These are phyloP conservation scores for Podaxis mareebaensis DNA, from an alignment of 768 basidiomycete genomes.

Conservation along the genomic window DNA sequence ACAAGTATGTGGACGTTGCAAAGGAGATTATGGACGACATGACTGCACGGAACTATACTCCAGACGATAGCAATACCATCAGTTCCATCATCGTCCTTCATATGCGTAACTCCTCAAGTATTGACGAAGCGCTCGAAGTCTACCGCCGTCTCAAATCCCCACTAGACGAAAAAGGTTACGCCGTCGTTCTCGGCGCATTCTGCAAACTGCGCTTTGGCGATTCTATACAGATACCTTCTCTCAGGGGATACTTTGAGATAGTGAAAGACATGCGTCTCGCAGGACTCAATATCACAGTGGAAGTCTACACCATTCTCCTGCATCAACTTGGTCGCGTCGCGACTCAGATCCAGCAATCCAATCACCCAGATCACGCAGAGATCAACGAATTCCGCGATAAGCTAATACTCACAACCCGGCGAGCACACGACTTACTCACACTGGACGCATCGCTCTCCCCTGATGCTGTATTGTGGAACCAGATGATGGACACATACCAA, in stretches of 20 bases:
- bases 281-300: slow-evolving; percentile 54
- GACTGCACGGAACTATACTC: slow-evolving; percentile 47
- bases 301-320: slow-evolving; percentile 71
- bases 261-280: slow-evolving; percentile 77
- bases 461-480: slow-evolving; percentile 71
- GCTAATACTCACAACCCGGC: slow-evolving; percentile 53
- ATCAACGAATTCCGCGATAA: slow-evolving; percentile 25
- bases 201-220: slow-evolving; percentile 55
- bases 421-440: slow-evolving; percentile 75
- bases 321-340: slow-evolving; percentile 52
- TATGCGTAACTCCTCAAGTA: slow-evolving; percentile 60
- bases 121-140: slow-evolving; percentile 60
- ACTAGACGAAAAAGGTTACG: slow-evolving; percentile 62
- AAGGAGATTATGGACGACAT: slow-evolving; percentile 66
- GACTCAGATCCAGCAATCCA: slow-evolving; percentile 26
- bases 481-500: slow-evolving; percentile 88
- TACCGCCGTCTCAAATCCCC: slow-evolving; percentile 49
- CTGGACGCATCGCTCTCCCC: slow-evolving; percentile 77
- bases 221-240: slow-evolving; percentile 39
- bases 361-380: not conserved
- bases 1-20: slow-evolving; percentile 49
- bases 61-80: slow-evolving; percentile 43
- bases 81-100: slow-evolving; percentile 60
- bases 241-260: slow-evolving; percentile 70
- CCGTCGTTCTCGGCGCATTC: slow-evolving; percentile 63